Base-by-base conservation (phyloP, 2,329 filamentous ascomycete species). In the Diaporthe australafricana region DNA sequence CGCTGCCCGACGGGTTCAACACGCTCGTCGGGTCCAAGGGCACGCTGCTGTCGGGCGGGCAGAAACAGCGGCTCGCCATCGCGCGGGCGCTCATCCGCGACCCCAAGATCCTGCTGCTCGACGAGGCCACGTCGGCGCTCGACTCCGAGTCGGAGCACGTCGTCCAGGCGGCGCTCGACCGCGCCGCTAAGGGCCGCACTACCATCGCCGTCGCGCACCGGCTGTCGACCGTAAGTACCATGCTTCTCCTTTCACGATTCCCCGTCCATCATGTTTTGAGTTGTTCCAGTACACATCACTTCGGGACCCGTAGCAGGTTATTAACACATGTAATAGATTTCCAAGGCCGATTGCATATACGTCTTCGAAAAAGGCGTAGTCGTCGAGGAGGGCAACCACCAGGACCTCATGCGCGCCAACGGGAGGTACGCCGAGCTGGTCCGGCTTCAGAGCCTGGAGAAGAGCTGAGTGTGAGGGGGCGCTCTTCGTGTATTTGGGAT, bases 201-300 rank as follows among this genome's bases (percentile, higher is more conserved):
- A 98, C 96, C 0, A 96, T 99, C 74, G 95, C 96, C 0, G 96
- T 99, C 1, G 96, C 96, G 3, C 96, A 99, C 82, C 88, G 96
- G 30, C 85, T 99, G 7, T 94, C 91, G 78, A 98, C 96, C n/a
- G n/a, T n/a, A n/a, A n/a, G n/a, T n/a, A n/a, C n/a, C n/a, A n/a
- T n/a, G n/a, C n/a, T n/a, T n/a, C n/a, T n/a, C n/a, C n/a, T n/a
- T n/a, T n/a, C n/a, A n/a, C n/a, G n/a, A n/a, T n/a, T n/a, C n/a
- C n/a, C n/a, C n/a, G n/a, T n/a, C n/a, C n/a, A n/a, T n/a, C n/a
- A n/a, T n/a, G n/a, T n/a, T n/a, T n/a, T n/a, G n/a, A n/a, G n/a
- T n/a, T n/a, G n/a, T n/a, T n/a, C n/a, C n/a, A n/a, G n/a, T n/a
- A n/a, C n/a, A n/a, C n/a, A n/a, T n/a, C n/a, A n/a, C n/a, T n/a